phyloP scores from a whole-genome alignment of 176 grass and related monocot genomes.

The Carex kokanica region DNA sequence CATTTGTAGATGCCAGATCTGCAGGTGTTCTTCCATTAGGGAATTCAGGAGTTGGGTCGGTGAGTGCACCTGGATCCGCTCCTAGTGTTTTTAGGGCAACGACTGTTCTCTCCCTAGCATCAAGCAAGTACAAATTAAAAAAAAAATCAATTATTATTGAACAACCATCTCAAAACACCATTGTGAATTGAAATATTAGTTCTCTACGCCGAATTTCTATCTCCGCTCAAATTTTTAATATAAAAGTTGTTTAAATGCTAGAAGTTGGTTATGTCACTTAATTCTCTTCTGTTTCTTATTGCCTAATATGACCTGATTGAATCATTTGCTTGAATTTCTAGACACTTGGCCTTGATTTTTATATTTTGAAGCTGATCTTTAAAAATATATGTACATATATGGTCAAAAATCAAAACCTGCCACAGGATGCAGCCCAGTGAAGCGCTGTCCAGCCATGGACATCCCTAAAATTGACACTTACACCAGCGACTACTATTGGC shows the following conservation, averaged over 20 bases:
- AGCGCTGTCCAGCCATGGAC: slow-evolving; percentile 93
- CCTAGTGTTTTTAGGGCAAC: slow-evolving; percentile 63
- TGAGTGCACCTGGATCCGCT: slow-evolving; percentile 73
- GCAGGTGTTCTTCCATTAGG: slow-evolving; percentile 81
- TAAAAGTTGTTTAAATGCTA: not conserved
- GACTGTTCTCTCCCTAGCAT: slow-evolving; percentile 69
- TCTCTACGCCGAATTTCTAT: not conserved
- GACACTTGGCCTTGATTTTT: not conserved
- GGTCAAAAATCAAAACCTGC: slow-evolving; percentile 44
- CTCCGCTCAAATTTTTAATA: not conserved
- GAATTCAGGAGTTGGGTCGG: slow-evolving; percentile 81
- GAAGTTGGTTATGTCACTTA: not conserved
- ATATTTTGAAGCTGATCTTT: not conserved
- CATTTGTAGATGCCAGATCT: slow-evolving; percentile 96
- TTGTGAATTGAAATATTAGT: not conserved
- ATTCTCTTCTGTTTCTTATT: not conserved
- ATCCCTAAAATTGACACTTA: slow-evolving; percentile 97
- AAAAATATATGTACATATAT: not conserved
- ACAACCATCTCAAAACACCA: not conserved
- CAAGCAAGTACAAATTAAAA: slow-evolving; percentile 10
- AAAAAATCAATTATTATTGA: not conserved
- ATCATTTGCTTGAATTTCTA: not conserved
- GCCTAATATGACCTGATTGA: not conserved
- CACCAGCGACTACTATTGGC: slow-evolving; percentile 75
- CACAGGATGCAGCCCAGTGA: slow-evolving; percentile 93